Evolutionary conservation across 768 basidiomycete species (phyloP), one percentile per base, ranked within the genome.

Genomic region (Hortiboletus campestris): DNA sequence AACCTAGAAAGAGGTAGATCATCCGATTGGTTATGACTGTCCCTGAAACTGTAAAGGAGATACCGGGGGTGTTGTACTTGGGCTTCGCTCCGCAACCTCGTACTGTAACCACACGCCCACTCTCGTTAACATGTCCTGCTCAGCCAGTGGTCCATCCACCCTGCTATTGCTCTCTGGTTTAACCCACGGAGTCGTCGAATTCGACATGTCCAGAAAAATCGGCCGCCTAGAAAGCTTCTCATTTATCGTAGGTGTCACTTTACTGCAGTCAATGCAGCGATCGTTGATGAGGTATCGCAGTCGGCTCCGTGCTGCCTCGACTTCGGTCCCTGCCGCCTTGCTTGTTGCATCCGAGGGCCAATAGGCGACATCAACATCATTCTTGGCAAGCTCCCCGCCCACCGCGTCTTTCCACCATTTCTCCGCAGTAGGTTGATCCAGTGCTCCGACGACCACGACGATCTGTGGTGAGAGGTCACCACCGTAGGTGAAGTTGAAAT

Each of bases 391-490:
- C 14, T 49, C 8, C 9, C 35, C 46, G 40, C 51, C 55, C 8
- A 66, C 43, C 8, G 19, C 36, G 4, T 16, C 38, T 39, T 6
- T 36, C 66, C 68, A 68, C 65, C 68, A 68, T 40, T 53, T 17
- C n/a, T 68, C 49, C 22, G 68, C 68, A 41, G 45, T 50, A 4
- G 2, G 0, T 40, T 57, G 59, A 40, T 52, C 36, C 9, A 19
- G 8, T 11, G 61, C 68, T 38, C 67, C 67, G 22, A 57, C 29
- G 16, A 68, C 57, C 31, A 68, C 49, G 20, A 70, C 51, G 41
- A 68, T 63, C 32, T 52, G 63, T 11, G 67, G 68, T 20, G 67
- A 61, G 31, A 68, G 59, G 25, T 68, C 61, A 10, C 67, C 67
- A 35, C 68, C 56, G 11, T 70, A 68, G 2, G 68, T 61, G 35